Conservation (phyloP, 768 basidiomycete species). For the Cyclocybe aegerita region DNA sequence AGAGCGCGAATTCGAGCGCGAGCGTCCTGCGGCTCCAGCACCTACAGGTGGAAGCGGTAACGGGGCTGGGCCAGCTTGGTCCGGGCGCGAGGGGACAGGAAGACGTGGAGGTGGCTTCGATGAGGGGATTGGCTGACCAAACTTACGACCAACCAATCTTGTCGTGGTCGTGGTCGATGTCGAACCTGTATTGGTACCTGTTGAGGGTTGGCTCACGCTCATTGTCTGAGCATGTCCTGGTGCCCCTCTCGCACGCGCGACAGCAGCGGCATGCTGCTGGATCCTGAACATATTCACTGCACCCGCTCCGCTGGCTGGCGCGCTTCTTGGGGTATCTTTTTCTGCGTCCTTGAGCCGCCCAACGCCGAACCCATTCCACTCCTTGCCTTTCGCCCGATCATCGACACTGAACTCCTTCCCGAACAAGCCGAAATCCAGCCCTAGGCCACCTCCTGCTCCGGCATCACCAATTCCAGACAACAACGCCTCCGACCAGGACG, state of each 20-base stretch:
- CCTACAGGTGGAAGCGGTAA: conserved; percentile 3
- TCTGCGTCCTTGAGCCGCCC: conserved; percentile 11
- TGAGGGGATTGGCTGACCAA: conserved; percentile 11
- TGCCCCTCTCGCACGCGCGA: too few species aligned
- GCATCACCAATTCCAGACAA: conserved; percentile 44
- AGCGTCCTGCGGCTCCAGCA: neutral
- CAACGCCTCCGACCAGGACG: conserved; percentile 54
- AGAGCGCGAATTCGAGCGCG: conserved; percentile 6
- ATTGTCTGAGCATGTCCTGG: too few species aligned
- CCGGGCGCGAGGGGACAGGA: conserved; percentile 8
- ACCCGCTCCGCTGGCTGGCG: conserved; percentile 6
- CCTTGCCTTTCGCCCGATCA: conserved; percentile 1
- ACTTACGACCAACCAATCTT: conserved; percentile 6
- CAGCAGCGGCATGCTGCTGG: too few species aligned
- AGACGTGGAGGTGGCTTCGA: conserved; percentile 16
- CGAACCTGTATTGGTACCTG: neutral
- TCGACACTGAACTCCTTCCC: neutral
- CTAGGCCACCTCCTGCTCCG: conserved; percentile 10
- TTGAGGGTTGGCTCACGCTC: too few species aligned
- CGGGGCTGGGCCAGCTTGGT: neutral
- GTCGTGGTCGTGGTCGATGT: conserved; percentile 5
- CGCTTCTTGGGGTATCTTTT: conserved; percentile 4
- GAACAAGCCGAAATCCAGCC: conserved; percentile 10
- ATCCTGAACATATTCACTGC: too few species aligned
- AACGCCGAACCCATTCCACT: conserved; percentile 2